These are phyloP conservation scores for Bolboschoenus planiculmis DNA, from an alignment of 176 grass and related monocot species.

Conservation along the genomic window DNA sequence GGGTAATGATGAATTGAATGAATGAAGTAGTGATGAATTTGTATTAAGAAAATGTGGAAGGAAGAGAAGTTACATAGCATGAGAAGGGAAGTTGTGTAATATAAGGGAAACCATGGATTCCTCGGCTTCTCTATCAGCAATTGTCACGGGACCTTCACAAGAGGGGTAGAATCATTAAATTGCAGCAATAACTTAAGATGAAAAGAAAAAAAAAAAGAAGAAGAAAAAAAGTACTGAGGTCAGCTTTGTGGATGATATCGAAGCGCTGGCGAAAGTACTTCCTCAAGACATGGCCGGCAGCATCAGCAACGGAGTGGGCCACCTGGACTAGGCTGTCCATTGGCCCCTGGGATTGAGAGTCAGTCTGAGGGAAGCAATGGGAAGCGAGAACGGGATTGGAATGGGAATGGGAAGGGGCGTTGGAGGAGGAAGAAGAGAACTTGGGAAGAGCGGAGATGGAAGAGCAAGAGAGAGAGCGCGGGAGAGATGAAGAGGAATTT, in stretches of 20 bases:
- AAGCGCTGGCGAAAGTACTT: constrained; percentile 80
- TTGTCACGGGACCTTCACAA: constrained; percentile 63
- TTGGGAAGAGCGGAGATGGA: background rate
- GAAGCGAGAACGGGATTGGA: background rate
- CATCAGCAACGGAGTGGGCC: constrained; percentile 52
- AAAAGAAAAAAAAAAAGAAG: background rate
- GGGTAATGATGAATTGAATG: background rate
- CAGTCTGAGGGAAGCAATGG: background rate
- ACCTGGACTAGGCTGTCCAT: constrained; percentile 53
- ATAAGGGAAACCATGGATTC: constrained; percentile 83
- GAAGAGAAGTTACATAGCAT: constrained; percentile 51
- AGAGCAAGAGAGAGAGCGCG: background rate
- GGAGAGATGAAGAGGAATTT: background rate
- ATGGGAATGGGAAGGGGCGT: too few relatives aligned
- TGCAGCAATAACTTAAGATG: background rate
- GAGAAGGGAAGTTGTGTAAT: constrained; percentile 58
- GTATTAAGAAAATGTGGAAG: background rate
- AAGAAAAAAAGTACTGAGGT: constrained; percentile 42
- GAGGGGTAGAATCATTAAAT: background rate
- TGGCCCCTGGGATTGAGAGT: background rate
- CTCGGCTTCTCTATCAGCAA: constrained; percentile 90
- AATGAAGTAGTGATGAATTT: background rate
- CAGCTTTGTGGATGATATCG: constrained; percentile 80
- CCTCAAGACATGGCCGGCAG: constrained; percentile 52
- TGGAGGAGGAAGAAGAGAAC: background rate